phyloP scores from a whole-genome alignment of 176 grass and related monocot species.

The Lolium multiflorum region DNA sequence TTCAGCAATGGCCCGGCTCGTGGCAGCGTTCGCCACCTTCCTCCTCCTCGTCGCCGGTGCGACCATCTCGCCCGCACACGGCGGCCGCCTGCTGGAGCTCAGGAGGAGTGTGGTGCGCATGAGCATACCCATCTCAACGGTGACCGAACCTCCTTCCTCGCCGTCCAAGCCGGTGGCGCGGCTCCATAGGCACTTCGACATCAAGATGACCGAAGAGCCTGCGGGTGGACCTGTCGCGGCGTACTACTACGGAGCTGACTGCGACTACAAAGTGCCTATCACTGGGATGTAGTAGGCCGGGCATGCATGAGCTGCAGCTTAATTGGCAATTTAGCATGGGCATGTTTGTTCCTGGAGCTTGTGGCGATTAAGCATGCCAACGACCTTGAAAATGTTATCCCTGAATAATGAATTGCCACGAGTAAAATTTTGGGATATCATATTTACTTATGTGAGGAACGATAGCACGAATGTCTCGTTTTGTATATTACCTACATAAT shows the following conservation, averaged over 20 bases:
- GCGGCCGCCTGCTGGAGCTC: not conserved
- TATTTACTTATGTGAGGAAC: no score
- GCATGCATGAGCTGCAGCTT: not conserved
- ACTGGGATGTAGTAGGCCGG: conserved; percentile 3
- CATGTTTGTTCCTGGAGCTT: not conserved
- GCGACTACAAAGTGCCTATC: conserved; percentile 21
- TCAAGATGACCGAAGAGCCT: not conserved
- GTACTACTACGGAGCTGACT: not conserved
- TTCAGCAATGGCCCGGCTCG: conserved; percentile 5
- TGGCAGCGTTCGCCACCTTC: not conserved
- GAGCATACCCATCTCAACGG: not conserved
- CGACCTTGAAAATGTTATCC: not conserved
- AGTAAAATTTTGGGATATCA: no score
- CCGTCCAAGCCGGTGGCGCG: not conserved
- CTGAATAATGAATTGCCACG: not conserved
- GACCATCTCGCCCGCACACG: not conserved
- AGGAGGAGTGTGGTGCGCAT: not conserved
- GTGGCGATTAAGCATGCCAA: not conserved
- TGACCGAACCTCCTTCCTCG: not conserved
- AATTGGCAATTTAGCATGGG: not conserved
- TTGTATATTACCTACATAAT: no score
- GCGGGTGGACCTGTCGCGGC: not conserved
- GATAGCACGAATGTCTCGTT: no score
- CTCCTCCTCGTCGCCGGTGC: not conserved
- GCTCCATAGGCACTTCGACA: conserved; percentile 31